These are phyloP conservation scores for Aphanomyces cochlioides DNA, from an alignment of 352 stramenopile species.

Conservation along the genomic window DNA sequence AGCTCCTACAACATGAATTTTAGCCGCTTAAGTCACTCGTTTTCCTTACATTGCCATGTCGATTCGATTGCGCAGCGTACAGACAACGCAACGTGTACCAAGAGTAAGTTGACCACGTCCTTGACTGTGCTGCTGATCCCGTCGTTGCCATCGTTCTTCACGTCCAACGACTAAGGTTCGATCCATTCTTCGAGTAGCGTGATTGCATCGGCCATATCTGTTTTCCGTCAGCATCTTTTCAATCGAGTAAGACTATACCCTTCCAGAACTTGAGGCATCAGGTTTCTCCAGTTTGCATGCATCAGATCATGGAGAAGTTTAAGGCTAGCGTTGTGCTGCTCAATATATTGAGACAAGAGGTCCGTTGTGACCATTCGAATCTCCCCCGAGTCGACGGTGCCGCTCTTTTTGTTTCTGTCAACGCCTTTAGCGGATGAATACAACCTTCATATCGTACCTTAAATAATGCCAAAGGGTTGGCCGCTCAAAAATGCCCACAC, in stretches of 20 bases:
- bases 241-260: not conserved
- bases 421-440: not conserved
- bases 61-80: conserved; percentile 14
- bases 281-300: not conserved
- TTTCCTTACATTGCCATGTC: conserved; percentile 15
- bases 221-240: not conserved
- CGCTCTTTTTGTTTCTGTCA: conserved; percentile 5
- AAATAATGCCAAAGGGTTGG: conserved; percentile 19
- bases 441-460: not conserved
- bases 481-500: conserved; percentile 12
- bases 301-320: conserved; percentile 2
- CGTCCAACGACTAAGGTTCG: conserved; percentile 9
- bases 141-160: conserved; percentile 19
- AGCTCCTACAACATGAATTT: conserved; percentile 9
- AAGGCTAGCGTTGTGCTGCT: conserved; percentile 8
- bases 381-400: not conserved
- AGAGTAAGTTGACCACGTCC: conserved; percentile 4
- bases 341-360: not conserved
- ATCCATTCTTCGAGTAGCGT: conserved; percentile 20
- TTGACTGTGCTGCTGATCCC: conserved; percentile 1
- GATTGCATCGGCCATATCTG: conserved; percentile 22
- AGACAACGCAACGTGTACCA: conserved; percentile 11
- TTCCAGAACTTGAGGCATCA: not conserved
- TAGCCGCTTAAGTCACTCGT: not conserved
- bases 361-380: conserved; percentile 14